These are phyloP conservation scores for Ilyonectria mors-panacis DNA, from an alignment of 2,329 filamentous ascomycete genomes.

Conservation along the genomic window DNA sequence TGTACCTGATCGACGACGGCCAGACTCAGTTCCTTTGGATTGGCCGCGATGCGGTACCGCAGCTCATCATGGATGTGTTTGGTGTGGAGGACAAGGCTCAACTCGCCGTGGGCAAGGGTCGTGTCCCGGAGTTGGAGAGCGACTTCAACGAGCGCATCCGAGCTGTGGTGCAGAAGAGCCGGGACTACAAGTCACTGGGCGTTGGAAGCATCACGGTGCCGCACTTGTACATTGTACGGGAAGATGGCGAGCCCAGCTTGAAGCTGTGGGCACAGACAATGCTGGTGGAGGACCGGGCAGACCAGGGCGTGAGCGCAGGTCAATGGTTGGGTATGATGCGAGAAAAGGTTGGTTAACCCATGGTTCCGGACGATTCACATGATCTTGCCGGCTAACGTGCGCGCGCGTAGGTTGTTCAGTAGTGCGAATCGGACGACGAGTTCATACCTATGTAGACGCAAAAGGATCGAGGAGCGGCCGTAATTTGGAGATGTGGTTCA, in stretches of 20 bases:
- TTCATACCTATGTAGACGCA: constrained; percentile 37
- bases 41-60: constrained; percentile 91
- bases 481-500: constrained; percentile 44
- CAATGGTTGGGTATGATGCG: constrained; percentile 94
- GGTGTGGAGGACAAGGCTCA: constrained; percentile 86
- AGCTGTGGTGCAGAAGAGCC: constrained; percentile 91
- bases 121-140: constrained; percentile 88
- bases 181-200: constrained; percentile 87
- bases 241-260: constrained; percentile 95
- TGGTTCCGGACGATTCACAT: constrained; percentile 4
- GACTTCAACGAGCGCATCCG: constrained; percentile 97
- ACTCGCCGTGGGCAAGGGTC: constrained; percentile 91
- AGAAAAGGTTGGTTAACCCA: constrained; percentile 82
- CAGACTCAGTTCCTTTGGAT: constrained; percentile 99
- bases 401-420: constrained; percentile 53
- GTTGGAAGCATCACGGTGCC: constrained; percentile 95
- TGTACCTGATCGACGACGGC: constrained; percentile 97
- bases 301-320: constrained; percentile 91
- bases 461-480: constrained; percentile 35
- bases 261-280: constrained; percentile 98
- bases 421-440: constrained; percentile 36
- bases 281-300: constrained; percentile 93
- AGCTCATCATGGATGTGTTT: constrained; percentile 91
- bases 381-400: constrained; percentile 33
- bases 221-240: constrained; percentile 92